phyloP scores from a whole-genome alignment of 768 basidiomycete genomes.

The Amanita thiersii region DNA sequence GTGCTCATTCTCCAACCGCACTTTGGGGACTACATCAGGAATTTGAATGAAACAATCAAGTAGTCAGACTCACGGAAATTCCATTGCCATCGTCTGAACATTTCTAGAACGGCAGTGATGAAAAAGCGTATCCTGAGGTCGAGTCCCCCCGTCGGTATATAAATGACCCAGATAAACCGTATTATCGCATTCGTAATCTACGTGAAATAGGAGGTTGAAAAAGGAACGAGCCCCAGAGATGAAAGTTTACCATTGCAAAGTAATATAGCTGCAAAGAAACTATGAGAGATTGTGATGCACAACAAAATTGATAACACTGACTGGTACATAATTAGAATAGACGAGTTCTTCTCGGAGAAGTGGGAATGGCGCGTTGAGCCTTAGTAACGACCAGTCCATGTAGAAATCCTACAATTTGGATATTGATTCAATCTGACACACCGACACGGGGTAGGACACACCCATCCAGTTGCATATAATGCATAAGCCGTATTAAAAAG shows the following conservation, averaged over 20 bases:
- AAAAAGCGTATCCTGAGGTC: constrained; percentile 52
- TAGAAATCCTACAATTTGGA: constrained; percentile 52
- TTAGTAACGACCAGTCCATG: constrained; percentile 89
- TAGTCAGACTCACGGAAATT: constrained; percentile 67
- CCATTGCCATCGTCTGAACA: constrained; percentile 82
- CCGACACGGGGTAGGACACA: constrained; percentile 21
- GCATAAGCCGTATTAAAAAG: constrained; percentile 57
- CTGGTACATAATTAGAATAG: constrained; percentile 56
- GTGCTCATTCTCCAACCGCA: constrained; percentile 86
- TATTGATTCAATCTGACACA: background rate
- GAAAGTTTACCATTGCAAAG: constrained; percentile 59
- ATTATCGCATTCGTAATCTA: constrained; percentile 69
- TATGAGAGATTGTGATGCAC: background rate
- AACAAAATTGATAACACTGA: constrained; percentile 23
- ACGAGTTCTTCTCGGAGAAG: constrained; percentile 70
- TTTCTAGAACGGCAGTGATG: constrained; percentile 63
- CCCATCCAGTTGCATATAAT: constrained; percentile 74
- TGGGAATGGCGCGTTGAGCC: constrained; percentile 42
- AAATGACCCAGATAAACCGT: constrained; percentile 79
- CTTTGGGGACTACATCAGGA: constrained; percentile 22
- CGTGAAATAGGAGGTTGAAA: background rate
- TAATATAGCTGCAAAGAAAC: constrained; percentile 54
- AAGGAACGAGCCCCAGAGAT: background rate
- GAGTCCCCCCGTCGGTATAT: constrained; percentile 48
- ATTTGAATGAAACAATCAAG: background rate